Base-by-base conservation (phyloP, 805 yeast genomes). In the Cyberlindnera sargentensis region DNA sequence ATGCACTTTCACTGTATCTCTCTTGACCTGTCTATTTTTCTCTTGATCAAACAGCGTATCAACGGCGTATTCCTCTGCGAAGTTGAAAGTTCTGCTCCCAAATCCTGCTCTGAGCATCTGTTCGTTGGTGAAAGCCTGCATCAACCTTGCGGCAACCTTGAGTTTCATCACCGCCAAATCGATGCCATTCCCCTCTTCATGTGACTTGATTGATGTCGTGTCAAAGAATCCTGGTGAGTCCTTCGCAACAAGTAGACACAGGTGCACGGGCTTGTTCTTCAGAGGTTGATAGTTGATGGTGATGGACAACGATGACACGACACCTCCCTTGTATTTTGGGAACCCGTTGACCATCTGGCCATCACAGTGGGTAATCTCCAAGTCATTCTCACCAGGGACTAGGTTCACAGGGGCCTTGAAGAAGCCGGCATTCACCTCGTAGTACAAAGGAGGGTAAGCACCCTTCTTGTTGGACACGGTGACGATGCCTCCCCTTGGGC, bases 81-180 rank as follows among this genome's bases (percentile, higher is more conserved):
- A 84, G 47, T 78, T 77, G 63, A 88, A 88, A 4, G 84, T 71
- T 47, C 97, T 68, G 50, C 80, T 76, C 8, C 96, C 95, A 57
- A 86, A 76, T 0, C 93, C 90, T 37, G 77, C 73, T 34, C 82
- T 67, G 42, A 78, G 62, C 95, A 91, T 87, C 58, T 89, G 96
- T 52, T 90, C 97, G 53, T 79, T 80, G 0, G 97, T 90, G 61
- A 75, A 89, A 1, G 96, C 95, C 55, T 87, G 91, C 95, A 87
- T 86, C 62, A 90, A 62, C 52, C 95, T 72, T 4, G 84, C 95
- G 4, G 86, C 96, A 47, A 88, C 76, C 53, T 93, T 76, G 50
- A 91, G 60, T 58, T 87, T 87, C 50, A 68, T 70, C 20, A 84
- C 66, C 1, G 96, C 96, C 5, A 80, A 60, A n/a, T 80, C 80